Conservation (phyloP, 2,329 filamentous ascomycete species). For the Diaporthe destruens region DNA sequence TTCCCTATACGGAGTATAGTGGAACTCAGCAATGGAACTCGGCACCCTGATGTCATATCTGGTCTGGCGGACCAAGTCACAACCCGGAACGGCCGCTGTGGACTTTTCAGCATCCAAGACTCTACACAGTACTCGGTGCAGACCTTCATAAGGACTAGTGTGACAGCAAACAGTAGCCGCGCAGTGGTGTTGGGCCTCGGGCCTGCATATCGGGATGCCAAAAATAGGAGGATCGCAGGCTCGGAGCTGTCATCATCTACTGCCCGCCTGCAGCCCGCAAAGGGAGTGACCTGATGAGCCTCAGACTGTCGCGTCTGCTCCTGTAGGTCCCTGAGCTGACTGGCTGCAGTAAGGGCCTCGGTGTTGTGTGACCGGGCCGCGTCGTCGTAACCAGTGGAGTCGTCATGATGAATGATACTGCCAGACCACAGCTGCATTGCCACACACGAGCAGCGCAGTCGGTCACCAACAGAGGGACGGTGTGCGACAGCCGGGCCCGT, state of each 20-base stretch:
- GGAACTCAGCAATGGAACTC: neutral
- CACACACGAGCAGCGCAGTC: neutral
- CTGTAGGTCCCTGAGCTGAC: slow-evolving; percentile 1
- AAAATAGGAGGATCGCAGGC: slow-evolving; percentile 31
- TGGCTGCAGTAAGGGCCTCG: slow-evolving; percentile 2
- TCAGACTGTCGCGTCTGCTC: slow-evolving; percentile 1
- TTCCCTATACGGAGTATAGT: too few species aligned
- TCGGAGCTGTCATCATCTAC: slow-evolving; percentile 13
- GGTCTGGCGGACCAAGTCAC: neutral
- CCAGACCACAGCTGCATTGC: neutral
- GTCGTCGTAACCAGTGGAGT: neutral
- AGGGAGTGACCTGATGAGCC: slow-evolving; percentile 33
- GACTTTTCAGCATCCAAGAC: neutral
- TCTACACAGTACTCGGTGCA: neutral
- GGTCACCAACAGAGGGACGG: neutral
- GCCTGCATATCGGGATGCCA: slow-evolving; percentile 32
- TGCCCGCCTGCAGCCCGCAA: neutral
- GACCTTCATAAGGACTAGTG: neutral
- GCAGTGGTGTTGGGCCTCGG: slow-evolving; percentile 1
- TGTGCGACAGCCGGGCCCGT: neutral
- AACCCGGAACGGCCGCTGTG: slow-evolving; percentile 1
- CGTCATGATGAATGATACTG: neutral
- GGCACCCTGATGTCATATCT: neutral
- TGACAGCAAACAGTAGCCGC: neutral
- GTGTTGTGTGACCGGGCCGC: neutral